A percentile compares a stretch with the other conserved stretches of the same genome.
These are phyloP conservation scores for Talaromyces verruculosus DNA, from an alignment of 2,329 filamentous ascomycete species.

Conservation along the genomic window DNA sequence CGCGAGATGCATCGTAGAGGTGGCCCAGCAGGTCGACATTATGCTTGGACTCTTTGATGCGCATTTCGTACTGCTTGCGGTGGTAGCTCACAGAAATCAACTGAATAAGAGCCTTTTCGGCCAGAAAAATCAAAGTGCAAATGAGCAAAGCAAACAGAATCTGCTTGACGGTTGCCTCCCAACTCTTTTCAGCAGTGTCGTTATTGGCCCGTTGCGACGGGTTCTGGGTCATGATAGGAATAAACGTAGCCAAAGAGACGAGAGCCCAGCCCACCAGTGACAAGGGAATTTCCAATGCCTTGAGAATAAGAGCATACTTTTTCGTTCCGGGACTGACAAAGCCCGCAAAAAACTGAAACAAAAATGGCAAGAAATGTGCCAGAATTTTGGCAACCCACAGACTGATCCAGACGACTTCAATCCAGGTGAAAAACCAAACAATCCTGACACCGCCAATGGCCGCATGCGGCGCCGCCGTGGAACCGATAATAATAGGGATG, in stretches of 20 bases:
- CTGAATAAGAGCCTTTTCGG: slow-evolving; percentile 61
- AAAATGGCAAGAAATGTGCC: slow-evolving; percentile 57
- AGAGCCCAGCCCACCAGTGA: slow-evolving; percentile 62
- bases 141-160: slow-evolving; percentile 60
- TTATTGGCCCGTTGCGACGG: slow-evolving; percentile 35
- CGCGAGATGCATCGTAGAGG: slow-evolving; percentile 85
- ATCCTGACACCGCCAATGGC: slow-evolving; percentile 58
- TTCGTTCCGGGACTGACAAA: slow-evolving; percentile 64
- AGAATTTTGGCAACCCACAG: slow-evolving; percentile 63
- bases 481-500: slow-evolving; percentile 63
- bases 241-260: slow-evolving; percentile 60
- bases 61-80: slow-evolving; percentile 63
- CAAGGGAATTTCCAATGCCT: slow-evolving; percentile 59
- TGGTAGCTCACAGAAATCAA: slow-evolving; percentile 69
- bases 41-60: slow-evolving; percentile 86
- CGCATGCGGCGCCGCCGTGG: slow-evolving; percentile 49
- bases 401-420: slow-evolving; percentile 64
- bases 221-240: slow-evolving; percentile 51
- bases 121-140: slow-evolving; percentile 57
- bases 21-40: slow-evolving; percentile 78
- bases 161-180: slow-evolving; percentile 58
- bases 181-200: slow-evolving; percentile 42
- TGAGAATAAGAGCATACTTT: slow-evolving; percentile 62
- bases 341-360: slow-evolving; percentile 62
- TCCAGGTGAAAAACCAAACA: slow-evolving; percentile 64